A percentile compares a stretch with the other conserved stretches of the same genome.
These are phyloP conservation scores for Plasmodium blacklocki DNA, from an alignment of 169 alveolate genomes.

Conservation along the genomic window DNA sequence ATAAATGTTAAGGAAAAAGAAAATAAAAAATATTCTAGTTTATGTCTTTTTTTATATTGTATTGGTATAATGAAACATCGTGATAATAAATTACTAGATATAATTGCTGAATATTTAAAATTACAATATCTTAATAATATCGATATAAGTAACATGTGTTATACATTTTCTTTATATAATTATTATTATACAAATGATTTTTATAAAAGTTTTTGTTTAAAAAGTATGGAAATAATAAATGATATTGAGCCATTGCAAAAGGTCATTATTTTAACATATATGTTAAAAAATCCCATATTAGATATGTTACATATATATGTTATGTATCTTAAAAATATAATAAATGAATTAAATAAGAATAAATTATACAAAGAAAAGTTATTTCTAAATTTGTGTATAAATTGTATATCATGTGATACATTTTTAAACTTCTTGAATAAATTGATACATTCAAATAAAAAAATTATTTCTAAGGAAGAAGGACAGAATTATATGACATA, in stretches of 20 bases:
- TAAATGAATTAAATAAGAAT: constrained; percentile 35
- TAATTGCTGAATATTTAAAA: constrained; percentile 42
- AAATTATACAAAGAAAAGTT: constrained; percentile 23
- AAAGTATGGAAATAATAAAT: constrained; percentile 31
- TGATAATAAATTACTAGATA: constrained; percentile 30
- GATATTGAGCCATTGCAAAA: constrained; percentile 48
- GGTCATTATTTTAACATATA: constrained; percentile 49
- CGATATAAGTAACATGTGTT: constrained; percentile 73
- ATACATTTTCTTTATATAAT: constrained; percentile 63
- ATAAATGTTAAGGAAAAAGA: neutral
- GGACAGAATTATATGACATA: neutral
- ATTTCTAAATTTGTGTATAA: constrained; percentile 62
- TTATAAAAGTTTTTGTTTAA: constrained; percentile 46
- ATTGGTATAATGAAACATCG: constrained; percentile 67
- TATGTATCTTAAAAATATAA: constrained; percentile 20
- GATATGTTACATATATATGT: constrained; percentile 44
- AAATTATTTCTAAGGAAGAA: neutral
- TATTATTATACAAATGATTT: constrained; percentile 27
- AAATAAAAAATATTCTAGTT: constrained; percentile 49
- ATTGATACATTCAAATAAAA: neutral
- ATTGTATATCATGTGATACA: constrained; percentile 43
- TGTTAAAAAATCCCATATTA: constrained; percentile 42
- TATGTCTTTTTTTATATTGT: constrained; percentile 61
- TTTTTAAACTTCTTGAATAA: constrained; percentile 36
- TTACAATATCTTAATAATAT: constrained; percentile 41